Base-by-base conservation (phyloP, 2,329 filamentous ascomycete genomes). In the Ascochyta lentis region DNA sequence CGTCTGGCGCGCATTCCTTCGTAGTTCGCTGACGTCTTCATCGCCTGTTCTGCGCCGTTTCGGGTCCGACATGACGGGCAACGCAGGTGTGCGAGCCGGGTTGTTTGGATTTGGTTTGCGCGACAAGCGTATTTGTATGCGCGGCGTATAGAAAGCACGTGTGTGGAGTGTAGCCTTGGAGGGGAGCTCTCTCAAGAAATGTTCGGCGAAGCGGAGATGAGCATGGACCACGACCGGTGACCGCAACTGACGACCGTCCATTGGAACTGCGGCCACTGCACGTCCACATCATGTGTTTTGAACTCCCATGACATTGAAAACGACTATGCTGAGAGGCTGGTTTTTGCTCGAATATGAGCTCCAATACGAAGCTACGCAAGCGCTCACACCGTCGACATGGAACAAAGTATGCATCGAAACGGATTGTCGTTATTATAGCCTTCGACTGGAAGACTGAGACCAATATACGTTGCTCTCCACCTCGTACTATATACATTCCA, bases 1-100 rank as follows among this genome's bases (percentile, higher is more conserved):
- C 63, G 95, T 89, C 71, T 97, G 93, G 58, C 95, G 86, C 3
- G 93, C 96, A 29, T 92, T 86, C 69, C 95, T 82, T 38, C 95
- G 85, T 16, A 97, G 77, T 58, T 96, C 92, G 3, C 88, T 87
- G 72, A 96, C 53, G 44, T 72, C 65, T 33, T 65, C 65, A 22
- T 65, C 59, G 61, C 63, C 59, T 10, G 62, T 65, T 54, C 62
- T 67, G 35, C 68, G 65, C 39, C 68, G 67, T 48, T 74, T 73
- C 4, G 69, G 50, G 48, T 72, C 67, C 61, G 50, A 54, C 49
- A 70, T 71, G 39, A 5, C 65, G 47, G 31, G 29, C 15, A 46
- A n/a, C 19, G 44, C 8, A 33, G 22, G 7, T 29, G n/a, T 22
- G 4, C 3, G 22, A 4, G 13, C 15, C 19, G 19, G 12, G 6